Evolutionary conservation across 1,139 yeast species (phyloP), one percentile per base, ranked within the genome.

Genomic region (Hansenula sp.): DNA sequence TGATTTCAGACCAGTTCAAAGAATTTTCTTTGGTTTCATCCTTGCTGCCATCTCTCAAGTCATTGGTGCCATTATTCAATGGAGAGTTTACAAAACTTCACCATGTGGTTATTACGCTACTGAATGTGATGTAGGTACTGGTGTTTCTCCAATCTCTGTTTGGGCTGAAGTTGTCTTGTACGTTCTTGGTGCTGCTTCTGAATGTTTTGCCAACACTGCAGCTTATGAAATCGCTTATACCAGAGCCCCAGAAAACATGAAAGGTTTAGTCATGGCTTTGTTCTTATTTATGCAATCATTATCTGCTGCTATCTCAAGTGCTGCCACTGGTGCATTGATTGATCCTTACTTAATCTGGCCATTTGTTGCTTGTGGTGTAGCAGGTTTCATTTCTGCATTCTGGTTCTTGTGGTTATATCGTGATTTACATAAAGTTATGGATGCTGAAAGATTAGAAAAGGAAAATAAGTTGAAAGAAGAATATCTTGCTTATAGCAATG

Each of bases 51-150:
- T 71, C 35, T 73, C 94, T 33, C 82, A 85, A 82, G 74, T 80
- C 22, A 78, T 82, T 59, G 90, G 95, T 37, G 89, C 94, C 17
- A 79, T 83, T 34, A 71, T 84, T 48, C 95, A 87, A 66, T 76
- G 77, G 53, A 69, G 68, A 56, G 79, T 87, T 49, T 87, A 86
- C 66, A 57, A 62, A 33, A 68, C 83, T 10, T 86, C 86, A 26
- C 89, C 90, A 43, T 85, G 94, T 72, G 84, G 77, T 53, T 30
- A 52, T 55, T 28, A 40, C 36, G 52, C 53, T 34, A 66, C 76
- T 8, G 68, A 64, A 24, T 77, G 82, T 66, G 61, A 60, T 37
- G 55, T 56, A 21, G 65, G 64, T 12, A 51, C 48, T 17, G 54
- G 52, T 14, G 68, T 64, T 20, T 64, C 79, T 20, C 77, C 79